Conservation (phyloP, 768 basidiomycete species). For the Lactarius vividus region DNA sequence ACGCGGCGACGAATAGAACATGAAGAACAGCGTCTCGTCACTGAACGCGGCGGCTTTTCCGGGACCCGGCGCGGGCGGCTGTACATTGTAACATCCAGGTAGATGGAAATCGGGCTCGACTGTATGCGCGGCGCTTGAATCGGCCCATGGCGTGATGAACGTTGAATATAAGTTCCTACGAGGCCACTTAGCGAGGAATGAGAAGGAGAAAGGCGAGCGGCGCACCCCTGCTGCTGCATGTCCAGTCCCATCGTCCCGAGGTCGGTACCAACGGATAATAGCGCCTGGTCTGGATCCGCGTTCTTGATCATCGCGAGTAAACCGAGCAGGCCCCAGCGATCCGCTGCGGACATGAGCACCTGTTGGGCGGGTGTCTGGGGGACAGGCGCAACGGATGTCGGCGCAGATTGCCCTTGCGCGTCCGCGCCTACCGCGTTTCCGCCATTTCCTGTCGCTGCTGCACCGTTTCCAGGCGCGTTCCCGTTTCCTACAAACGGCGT, state of each 20-base stretch:
- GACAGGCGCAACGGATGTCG: slow-evolving; percentile 36
- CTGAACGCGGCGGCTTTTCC: slow-evolving; percentile 77
- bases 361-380: slow-evolving; percentile 31
- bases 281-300: slow-evolving; percentile 73
- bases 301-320: slow-evolving; percentile 82
- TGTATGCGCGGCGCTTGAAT: slow-evolving; percentile 72
- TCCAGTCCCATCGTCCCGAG: slow-evolving; percentile 87
- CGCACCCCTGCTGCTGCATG: slow-evolving; percentile 75
- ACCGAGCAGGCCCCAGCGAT: slow-evolving; percentile 45
- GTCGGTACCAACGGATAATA: slow-evolving; percentile 84
- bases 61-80: slow-evolving; percentile 77
- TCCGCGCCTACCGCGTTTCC: slow-evolving; percentile 29
- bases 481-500: slow-evolving; percentile 25
- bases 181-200: not conserved
- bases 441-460: slow-evolving; percentile 19
- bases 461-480: slow-evolving; percentile 25
- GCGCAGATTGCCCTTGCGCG: slow-evolving; percentile 17
- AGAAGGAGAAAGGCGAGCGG: slow-evolving; percentile 19
- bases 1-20: slow-evolving; percentile 90
- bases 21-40: slow-evolving; percentile 94
- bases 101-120: slow-evolving; percentile 90
- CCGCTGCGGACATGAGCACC: slow-evolving; percentile 29
- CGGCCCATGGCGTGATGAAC: slow-evolving; percentile 94
- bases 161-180: slow-evolving; percentile 76
- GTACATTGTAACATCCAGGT: slow-evolving; percentile 87